phyloP scores from a whole-genome alignment of 768 basidiomycete genomes.

The Crucibulum laeve region DNA sequence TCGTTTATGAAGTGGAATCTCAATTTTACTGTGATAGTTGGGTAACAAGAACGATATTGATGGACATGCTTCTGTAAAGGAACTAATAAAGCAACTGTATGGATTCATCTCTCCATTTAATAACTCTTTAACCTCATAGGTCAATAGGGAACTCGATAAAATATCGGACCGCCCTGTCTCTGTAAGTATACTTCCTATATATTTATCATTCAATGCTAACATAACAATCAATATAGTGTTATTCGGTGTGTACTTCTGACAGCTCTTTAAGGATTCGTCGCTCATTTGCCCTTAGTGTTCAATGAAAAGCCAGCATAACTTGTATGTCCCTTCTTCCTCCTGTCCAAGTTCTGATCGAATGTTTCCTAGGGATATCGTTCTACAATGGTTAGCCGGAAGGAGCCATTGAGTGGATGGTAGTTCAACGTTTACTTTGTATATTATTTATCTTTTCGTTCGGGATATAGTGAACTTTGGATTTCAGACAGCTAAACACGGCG shows the following conservation, averaged over 20 bases:
- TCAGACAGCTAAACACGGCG: too few relatives aligned
- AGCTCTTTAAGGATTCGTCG: not conserved
- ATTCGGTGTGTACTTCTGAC: conserved; percentile 51
- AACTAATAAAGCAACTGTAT: conserved; percentile 75
- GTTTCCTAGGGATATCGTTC: conserved; percentile 68
- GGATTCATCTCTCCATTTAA: conserved; percentile 15
- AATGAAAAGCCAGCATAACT: conserved; percentile 93
- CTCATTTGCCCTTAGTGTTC: conserved; percentile 60
- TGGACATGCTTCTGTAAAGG: conserved; percentile 73
- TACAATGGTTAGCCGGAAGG: conserved; percentile 81
- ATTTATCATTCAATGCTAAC: conserved; percentile 3
- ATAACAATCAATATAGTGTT: conserved; percentile 46
- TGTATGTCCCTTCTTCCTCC: conserved; percentile 41
- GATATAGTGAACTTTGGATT: not conserved
- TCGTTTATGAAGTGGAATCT: conserved; percentile 1
- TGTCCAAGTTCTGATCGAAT: not conserved
- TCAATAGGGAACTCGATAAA: conserved; percentile 66
- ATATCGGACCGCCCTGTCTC: conserved; percentile 80
- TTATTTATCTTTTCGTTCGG: conserved; percentile 1
- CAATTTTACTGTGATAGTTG: conserved; percentile 37
- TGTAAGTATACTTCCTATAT: conserved; percentile 42
- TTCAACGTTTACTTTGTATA: not conserved
- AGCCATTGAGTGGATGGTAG: conserved; percentile 45
- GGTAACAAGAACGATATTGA: conserved; percentile 93
- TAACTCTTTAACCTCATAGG: not conserved